phyloP scores from a whole-genome alignment of 805 yeast genomes.

The Zygosaccharomyces kombuchaensis region DNA sequence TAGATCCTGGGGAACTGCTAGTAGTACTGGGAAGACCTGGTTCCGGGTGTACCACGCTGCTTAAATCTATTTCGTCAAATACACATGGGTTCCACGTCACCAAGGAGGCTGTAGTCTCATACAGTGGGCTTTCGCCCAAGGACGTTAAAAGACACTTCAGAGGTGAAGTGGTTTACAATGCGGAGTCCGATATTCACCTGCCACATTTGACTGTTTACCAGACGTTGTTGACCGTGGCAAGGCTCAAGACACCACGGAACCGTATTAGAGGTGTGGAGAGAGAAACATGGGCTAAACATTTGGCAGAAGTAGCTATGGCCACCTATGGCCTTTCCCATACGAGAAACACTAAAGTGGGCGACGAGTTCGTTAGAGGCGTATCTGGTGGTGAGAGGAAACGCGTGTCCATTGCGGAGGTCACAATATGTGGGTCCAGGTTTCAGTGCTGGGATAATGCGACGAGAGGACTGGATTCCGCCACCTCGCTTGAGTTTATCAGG shows the following conservation, averaged over 20 bases:
- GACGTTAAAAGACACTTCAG: constrained; percentile 51
- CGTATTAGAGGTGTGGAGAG: constrained; percentile 53
- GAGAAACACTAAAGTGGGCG: constrained; percentile 55
- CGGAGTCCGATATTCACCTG: constrained; percentile 64
- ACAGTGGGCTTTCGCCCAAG: constrained; percentile 49
- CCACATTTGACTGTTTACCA: constrained; percentile 65
- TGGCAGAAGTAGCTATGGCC: constrained; percentile 51
- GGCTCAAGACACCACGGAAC: constrained; percentile 56
- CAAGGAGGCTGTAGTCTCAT: constrained; percentile 43
- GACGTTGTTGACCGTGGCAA: constrained; percentile 61
- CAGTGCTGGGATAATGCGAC: constrained; percentile 82
- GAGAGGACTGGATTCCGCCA: constrained; percentile 80
- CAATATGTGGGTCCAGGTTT: constrained; percentile 58
- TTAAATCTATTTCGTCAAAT: constrained; percentile 57
- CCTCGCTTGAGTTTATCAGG: constrained; percentile 69
- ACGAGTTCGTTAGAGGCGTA: constrained; percentile 62
- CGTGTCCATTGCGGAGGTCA: constrained; percentile 76
- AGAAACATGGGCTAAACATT: constrained; percentile 48
- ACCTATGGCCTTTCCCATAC: constrained; percentile 60
- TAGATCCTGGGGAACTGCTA: constrained; percentile 59
- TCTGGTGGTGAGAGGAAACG: constrained; percentile 86
- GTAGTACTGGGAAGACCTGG: constrained; percentile 75
- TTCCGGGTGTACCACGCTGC: constrained; percentile 69
- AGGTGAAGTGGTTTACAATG: constrained; percentile 68
- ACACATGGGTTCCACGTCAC: constrained; percentile 56